Percentiles rank a stretch among this genome's conserved stretches.
Evolutionary conservation across 2,329 filamentous ascomycete genomes (phyloP).

Genomic region (Colletotrichum nymphaeae): DNA sequence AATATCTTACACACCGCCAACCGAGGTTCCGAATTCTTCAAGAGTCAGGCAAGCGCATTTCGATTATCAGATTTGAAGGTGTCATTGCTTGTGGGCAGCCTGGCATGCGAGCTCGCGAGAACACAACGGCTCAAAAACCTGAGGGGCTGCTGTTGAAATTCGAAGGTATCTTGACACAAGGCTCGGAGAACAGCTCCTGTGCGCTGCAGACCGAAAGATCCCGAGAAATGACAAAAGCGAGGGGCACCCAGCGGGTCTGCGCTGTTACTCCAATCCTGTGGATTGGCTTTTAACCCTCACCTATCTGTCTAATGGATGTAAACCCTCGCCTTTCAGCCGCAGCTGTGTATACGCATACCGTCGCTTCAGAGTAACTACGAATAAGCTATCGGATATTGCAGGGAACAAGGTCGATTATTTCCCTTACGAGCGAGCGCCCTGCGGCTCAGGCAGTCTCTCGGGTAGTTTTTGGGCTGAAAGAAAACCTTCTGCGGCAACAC

Average conservation of each 20-base stretch:
- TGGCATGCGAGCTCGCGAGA: background rate
- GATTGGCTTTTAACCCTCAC: conserved; percentile 6
- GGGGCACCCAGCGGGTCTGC: conserved; percentile 11
- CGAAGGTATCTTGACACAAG: background rate
- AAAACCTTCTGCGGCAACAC: background rate
- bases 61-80: background rate
- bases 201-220: conserved; percentile 8
- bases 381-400: background rate
- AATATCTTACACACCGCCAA: conserved; percentile 20
- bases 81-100: background rate
- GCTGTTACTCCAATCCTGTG: conserved; percentile 2
- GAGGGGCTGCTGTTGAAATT: background rate
- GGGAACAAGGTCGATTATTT: background rate
- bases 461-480: background rate
- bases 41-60: background rate
- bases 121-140: background rate
- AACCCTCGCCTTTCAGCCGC: background rate
- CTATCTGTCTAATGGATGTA: conserved; percentile 3
- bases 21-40: background rate
- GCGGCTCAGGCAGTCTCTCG: background rate
- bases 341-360: background rate
- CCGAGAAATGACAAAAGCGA: conserved; percentile 29
- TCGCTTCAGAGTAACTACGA: background rate
- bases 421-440: background rate
- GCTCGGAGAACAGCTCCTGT: conserved; percentile 2